A percentile compares a stretch with the other conserved stretches of the same genome.
These are phyloP conservation scores for Starmerella apicola DNA, from an alignment of 805 yeast species.

Conservation along the genomic window DNA sequence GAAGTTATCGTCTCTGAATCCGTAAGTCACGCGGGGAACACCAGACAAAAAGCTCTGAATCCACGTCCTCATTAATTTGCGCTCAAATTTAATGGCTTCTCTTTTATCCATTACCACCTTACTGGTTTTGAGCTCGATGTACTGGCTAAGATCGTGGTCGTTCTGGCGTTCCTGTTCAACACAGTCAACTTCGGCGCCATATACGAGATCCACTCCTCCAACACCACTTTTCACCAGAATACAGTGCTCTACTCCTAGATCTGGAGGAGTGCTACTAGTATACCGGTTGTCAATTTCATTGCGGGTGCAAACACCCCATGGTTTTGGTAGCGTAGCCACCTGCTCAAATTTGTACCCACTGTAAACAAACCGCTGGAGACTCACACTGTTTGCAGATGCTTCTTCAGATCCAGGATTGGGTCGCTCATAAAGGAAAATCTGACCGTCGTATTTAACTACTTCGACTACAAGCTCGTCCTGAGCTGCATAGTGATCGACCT, in stretches of 20 bases:
- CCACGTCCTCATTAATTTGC: constrained; percentile 81
- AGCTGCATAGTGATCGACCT: constrained; percentile 22
- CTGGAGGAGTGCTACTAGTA: constrained; percentile 38
- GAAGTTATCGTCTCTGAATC: constrained; percentile 67
- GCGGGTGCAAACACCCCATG: constrained; percentile 60
- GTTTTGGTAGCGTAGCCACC: constrained; percentile 52
- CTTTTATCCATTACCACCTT: constrained; percentile 41
- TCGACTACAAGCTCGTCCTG: constrained; percentile 48
- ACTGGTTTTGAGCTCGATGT: constrained; percentile 74
- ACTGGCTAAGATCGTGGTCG: constrained; percentile 44
- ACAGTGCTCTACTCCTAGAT: constrained; percentile 63
- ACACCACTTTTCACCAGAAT: constrained; percentile 78
- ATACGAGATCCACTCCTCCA: constrained; percentile 51
- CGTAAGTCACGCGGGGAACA: constrained; percentile 66
- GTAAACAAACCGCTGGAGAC: constrained; percentile 22
- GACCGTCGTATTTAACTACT: constrained; percentile 51
- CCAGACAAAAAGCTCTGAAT: constrained; percentile 87
- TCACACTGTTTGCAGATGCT: background rate
- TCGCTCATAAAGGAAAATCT: constrained; percentile 34
- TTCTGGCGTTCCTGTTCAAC: constrained; percentile 60
- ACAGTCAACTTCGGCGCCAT: constrained; percentile 91
- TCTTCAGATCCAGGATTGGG: constrained; percentile 15
- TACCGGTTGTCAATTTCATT: constrained; percentile 53
- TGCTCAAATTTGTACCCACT: constrained; percentile 74
- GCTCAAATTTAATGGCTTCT: constrained; percentile 59